These are phyloP conservation scores for Penicillium thymicola DNA, from an alignment of 2,329 filamentous ascomycete genomes.

Conservation along the genomic window DNA sequence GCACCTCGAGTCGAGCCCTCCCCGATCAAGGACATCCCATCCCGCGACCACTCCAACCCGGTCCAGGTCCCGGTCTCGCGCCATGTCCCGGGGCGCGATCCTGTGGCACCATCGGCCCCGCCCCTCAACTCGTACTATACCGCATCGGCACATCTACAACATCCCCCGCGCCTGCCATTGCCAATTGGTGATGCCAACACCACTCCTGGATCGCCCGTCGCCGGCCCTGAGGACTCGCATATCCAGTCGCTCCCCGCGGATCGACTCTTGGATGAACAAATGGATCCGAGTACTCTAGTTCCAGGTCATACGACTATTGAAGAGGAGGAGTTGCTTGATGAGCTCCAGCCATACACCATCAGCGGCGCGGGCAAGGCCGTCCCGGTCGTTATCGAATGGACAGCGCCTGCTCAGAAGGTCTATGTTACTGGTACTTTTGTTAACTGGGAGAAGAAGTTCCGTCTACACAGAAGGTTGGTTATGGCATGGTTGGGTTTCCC, in stretches of 20 bases:
- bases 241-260: conserved; percentile 47
- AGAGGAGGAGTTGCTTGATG: conserved; percentile 75
- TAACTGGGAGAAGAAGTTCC: conserved; percentile 93
- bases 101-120: conserved; percentile 43
- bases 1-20: conserved; percentile 22
- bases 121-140: conserved; percentile 49
- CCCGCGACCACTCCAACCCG: conserved; percentile 37
- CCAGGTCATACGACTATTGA: conserved; percentile 55
- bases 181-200: conserved; percentile 91
- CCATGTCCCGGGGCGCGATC: conserved; percentile 28
- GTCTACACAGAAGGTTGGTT: conserved; percentile 72
- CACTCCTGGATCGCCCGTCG: conserved; percentile 84
- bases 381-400: conserved; percentile 83
- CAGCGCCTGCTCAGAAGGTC: conserved; percentile 75
- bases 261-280: conserved; percentile 46
- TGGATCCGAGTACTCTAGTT: conserved; percentile 56
- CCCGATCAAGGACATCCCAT: conserved; percentile 24
- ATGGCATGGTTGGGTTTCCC: conserved; percentile 5
- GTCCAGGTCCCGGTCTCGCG: conserved; percentile 39
- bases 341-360: conserved; percentile 61
- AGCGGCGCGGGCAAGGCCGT: conserved; percentile 75
- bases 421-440: conserved; percentile 98
- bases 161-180: conserved; percentile 82
- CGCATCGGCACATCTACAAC: conserved; percentile 42
- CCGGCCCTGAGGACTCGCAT: conserved; percentile 62